These are phyloP conservation scores for Gyromitra esculenta DNA, from an alignment of 2,329 filamentous ascomycete genomes.

Conservation along the genomic window DNA sequence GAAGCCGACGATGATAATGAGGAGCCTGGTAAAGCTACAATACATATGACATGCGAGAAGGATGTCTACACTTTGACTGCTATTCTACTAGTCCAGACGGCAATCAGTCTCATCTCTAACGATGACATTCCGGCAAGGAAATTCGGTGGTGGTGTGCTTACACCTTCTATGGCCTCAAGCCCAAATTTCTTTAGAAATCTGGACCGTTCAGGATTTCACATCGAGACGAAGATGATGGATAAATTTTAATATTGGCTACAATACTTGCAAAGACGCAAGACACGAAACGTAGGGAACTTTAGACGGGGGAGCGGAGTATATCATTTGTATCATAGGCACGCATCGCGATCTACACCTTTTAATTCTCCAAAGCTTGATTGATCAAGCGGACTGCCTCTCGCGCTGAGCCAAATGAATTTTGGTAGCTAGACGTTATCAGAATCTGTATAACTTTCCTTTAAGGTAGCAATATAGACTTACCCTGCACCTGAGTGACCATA, in stretches of 20 bases:
- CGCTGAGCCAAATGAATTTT: constrained; percentile 55
- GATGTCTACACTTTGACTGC: constrained; percentile 56
- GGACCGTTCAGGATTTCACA: constrained; percentile 62
- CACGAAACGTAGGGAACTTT: background rate
- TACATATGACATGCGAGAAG: constrained; percentile 54
- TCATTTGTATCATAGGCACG: constrained; percentile 33
- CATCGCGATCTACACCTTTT: constrained; percentile 6
- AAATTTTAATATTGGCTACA: constrained; percentile 30
- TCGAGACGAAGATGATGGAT: constrained; percentile 50
- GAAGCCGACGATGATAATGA: constrained; percentile 54
- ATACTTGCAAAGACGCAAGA: constrained; percentile 2
- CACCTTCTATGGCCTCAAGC: constrained; percentile 64
- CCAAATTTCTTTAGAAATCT: constrained; percentile 63
- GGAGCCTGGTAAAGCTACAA: constrained; percentile 54
- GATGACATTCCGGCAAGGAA: constrained; percentile 47
- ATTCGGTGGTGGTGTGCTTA: constrained; percentile 63
- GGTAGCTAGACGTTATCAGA: constrained; percentile 50
- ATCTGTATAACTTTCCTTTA: constrained; percentile 7
- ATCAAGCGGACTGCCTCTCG: constrained; percentile 46
- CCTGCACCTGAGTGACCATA: constrained; percentile 64
- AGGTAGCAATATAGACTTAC: constrained; percentile 52
- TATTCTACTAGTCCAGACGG: constrained; percentile 56
- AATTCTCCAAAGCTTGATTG: constrained; percentile 30
- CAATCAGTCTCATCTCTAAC: constrained; percentile 53
- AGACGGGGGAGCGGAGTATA: constrained; percentile 18